Base-by-base conservation (phyloP, 129 eudicot genomes). In the Tanacetum coccineum region DNA sequence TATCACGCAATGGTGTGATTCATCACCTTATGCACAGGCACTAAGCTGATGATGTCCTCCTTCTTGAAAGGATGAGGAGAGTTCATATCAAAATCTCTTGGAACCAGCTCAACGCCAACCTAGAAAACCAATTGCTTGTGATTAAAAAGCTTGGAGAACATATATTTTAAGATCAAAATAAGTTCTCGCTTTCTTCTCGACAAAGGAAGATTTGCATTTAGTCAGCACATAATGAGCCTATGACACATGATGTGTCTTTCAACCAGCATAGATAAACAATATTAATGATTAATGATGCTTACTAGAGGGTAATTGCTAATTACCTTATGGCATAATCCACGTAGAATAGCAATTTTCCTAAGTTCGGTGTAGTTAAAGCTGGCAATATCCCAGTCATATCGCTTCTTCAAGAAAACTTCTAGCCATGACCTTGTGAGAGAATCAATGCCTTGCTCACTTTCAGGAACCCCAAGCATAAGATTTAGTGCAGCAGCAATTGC, bases 271-370 rank as follows among this genome's bases (percentile, higher is more conserved):
- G 57, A 51, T 71, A 14, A 50, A 42, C 22, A 39, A 66, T 46
- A 22, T 32, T 30, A 18, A 47, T 13, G 44, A 22, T 32, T 30
- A 18, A 47, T 13, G 44, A 66, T 66, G 64, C 72, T 47, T 56
- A 17, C 19, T 30, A 2, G 63, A 58, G 13, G 28, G 8, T 55
- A 53, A 39, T 30, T 6, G 9, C 17, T 22, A 68, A 59, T 53
- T 87, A 94, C 99, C 97, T 94, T 94, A 54, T 94, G 95, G 81
- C 99, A 94, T 70, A 94, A 75, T 66, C 99, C 99, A 77, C 97
- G 99, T 44, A 94, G 90, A 51, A 94, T 78, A 25, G 99, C 97
- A 62, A 89, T 82, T 81, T 89, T 94, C 68, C 99, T 84, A 45
- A 89, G 77, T 77, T 94, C 97, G 66, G 87, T 82, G 83, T 82